A percentile compares a stretch with the other conserved stretches of the same genome.
Evolutionary conservation across 768 basidiomycete species (phyloP).

Genomic region (Phaeotremella skinneri): DNA sequence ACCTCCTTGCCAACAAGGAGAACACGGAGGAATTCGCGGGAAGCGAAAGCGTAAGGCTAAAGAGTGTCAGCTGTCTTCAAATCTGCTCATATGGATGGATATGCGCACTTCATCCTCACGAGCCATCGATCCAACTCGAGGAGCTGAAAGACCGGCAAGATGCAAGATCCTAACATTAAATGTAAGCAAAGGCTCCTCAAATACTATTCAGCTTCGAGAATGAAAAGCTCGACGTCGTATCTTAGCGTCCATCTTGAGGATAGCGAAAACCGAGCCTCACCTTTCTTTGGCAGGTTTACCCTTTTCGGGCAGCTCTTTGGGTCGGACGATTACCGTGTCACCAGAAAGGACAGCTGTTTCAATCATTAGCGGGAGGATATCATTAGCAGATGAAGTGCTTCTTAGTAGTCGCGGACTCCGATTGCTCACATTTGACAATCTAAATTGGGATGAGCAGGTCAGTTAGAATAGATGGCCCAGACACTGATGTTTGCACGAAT

Average conservation of each 20-base stretch:
- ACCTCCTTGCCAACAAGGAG: constrained; percentile 87
- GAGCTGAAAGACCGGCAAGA: constrained; percentile 80
- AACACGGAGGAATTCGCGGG: constrained; percentile 84
- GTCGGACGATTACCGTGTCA: constrained; percentile 78
- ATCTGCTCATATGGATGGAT: neutral
- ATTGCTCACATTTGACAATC: constrained; percentile 44
- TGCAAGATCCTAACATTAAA: constrained; percentile 70
- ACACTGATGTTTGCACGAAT: neutral
- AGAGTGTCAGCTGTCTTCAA: constrained; percentile 2
- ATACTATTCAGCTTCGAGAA: constrained; percentile 13
- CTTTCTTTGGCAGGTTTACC: constrained; percentile 89
- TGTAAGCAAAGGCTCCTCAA: neutral
- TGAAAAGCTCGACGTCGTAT: too few species aligned
- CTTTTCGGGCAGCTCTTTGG: constrained; percentile 63
- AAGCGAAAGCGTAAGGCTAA: constrained; percentile 86
- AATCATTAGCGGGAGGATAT: neutral
- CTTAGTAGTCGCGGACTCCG: neutral
- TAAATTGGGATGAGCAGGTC: constrained; percentile 3
- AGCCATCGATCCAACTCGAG: constrained; percentile 74
- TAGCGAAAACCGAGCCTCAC: constrained; percentile 53
- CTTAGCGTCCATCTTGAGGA: constrained; percentile 8
- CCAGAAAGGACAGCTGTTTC: constrained; percentile 78
- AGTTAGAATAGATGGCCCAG: constrained; percentile 7
- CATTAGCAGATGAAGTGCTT: neutral
- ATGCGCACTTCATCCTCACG: constrained; percentile 78